phyloP scores from a whole-genome alignment of 2,329 filamentous ascomycete genomes.

The Hymenoscyphus occultus region DNA sequence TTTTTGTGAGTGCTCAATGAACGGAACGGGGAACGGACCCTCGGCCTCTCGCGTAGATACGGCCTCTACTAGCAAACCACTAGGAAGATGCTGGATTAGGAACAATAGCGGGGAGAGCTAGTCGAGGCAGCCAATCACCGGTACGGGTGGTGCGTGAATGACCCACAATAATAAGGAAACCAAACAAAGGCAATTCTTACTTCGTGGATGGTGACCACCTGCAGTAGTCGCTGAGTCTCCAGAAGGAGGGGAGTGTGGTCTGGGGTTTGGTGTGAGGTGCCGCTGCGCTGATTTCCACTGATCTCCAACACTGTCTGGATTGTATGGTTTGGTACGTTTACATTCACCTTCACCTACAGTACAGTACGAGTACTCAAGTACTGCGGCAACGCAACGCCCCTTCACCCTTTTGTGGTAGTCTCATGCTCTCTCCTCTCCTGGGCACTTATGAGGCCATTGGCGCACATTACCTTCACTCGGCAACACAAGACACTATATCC shows the following conservation, averaged over 20 bases:
- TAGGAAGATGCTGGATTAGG: background rate
- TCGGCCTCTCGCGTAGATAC: conserved; percentile 10
- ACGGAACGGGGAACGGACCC: background rate
- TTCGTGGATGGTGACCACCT: no score
- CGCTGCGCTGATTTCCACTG: no score
- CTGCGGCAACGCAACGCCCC: background rate
- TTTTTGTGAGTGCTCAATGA: conserved; percentile 4
- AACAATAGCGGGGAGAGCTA: background rate
- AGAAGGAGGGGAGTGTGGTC: background rate
- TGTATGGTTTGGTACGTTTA: no score
- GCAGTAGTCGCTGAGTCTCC: background rate
- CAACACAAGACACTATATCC: background rate
- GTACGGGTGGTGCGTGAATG: background rate
- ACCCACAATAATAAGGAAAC: background rate
- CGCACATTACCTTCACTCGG: background rate
- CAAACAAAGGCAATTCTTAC: background rate
- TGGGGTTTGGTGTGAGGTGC: background rate
- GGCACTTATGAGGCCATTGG: background rate
- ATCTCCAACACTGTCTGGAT: no score
- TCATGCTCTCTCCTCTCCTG: background rate
- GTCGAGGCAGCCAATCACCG: background rate
- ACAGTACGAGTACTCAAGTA: no score
- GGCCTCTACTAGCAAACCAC: background rate
- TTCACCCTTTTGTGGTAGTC: background rate
- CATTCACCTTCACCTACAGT: no score